A percentile compares a stretch with the other conserved stretches of the same genome.
phyloP scores from a whole-genome alignment of 2,329 filamentous ascomycete species.

The Ophiostoma angusticollis region DNA sequence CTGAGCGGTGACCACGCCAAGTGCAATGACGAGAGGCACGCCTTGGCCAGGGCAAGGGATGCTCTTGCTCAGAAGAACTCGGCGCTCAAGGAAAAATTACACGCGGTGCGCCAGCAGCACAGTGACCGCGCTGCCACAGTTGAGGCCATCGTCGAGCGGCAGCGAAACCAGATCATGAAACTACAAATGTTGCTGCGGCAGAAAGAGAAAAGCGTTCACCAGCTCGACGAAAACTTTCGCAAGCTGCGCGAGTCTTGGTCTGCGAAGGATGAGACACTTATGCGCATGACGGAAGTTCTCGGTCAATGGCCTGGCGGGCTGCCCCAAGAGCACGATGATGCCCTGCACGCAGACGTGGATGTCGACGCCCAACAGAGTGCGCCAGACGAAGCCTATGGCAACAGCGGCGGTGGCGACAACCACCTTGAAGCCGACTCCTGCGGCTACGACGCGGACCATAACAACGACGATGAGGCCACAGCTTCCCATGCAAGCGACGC shows the following conservation, averaged over 20 bases:
- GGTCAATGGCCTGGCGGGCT: constrained; percentile 7
- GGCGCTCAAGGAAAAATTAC: constrained; percentile 6
- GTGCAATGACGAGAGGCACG: constrained; percentile 11
- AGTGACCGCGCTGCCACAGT: constrained; percentile 9
- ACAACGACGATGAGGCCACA: background rate
- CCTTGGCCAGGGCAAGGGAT: constrained; percentile 5
- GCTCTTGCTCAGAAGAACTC: constrained; percentile 8
- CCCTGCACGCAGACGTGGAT: background rate
- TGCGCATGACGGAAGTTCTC: constrained; percentile 11
- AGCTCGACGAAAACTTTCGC: constrained; percentile 14
- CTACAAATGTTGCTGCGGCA: constrained; percentile 11
- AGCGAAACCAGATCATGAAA: constrained; percentile 10
- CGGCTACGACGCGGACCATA: constrained; percentile 1
- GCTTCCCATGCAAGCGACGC: constrained; percentile 1
- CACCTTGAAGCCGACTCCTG: constrained; percentile 4
- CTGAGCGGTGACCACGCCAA: constrained; percentile 13
- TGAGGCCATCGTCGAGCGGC: constrained; percentile 10
- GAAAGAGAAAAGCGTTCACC: constrained; percentile 12
- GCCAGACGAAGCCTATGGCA: too few relatives aligned
- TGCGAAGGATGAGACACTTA: constrained; percentile 12
- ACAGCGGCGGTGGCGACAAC: background rate
- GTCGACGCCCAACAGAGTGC: background rate
- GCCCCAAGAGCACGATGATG: constrained; percentile 3
- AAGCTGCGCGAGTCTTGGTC: constrained; percentile 14
- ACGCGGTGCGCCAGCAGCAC: constrained; percentile 7